phyloP scores from a whole-genome alignment of 139 green algal genomes.

The Monoraphidium neglectum region DNA sequence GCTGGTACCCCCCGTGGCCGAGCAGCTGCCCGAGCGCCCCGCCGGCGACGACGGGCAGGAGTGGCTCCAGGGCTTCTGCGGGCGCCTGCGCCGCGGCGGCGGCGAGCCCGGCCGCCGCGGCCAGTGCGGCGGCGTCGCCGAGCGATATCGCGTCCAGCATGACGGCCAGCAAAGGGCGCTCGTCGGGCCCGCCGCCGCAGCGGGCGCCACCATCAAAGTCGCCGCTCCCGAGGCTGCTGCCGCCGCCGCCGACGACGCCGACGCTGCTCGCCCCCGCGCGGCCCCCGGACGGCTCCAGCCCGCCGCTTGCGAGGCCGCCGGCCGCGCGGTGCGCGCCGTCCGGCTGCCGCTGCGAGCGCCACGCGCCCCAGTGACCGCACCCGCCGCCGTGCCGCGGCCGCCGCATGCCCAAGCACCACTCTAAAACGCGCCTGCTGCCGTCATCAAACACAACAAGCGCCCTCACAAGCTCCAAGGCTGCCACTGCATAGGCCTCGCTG shows the following conservation, averaged over 20 bases:
- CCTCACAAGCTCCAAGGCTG: no score
- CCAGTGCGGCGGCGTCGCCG: background rate
- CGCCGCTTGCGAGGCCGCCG: no score
- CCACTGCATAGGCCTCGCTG: no score
- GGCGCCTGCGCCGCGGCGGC: background rate
- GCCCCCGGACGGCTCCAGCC: background rate
- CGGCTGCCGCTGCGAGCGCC: background rate
- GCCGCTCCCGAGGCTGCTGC: background rate
- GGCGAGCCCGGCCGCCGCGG: background rate
- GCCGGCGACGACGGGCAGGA: background rate
- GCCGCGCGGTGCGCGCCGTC: no score
- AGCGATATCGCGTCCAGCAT: background rate
- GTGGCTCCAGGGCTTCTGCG: background rate
- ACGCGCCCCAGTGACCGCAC: background rate
- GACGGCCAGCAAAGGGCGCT: background rate
- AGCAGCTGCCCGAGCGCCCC: background rate
- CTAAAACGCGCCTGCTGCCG: no score
- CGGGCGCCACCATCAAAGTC: background rate
- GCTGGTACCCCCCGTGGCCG: background rate
- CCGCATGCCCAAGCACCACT: background rate
- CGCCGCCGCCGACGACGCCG: background rate
- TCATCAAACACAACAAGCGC: no score
- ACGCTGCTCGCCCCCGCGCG: background rate
- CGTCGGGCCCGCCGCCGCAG: background rate
- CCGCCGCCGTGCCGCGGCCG: background rate